These are phyloP conservation scores for Sparassis latifolia DNA, from an alignment of 1,284 basidiomycete genomes.

Conservation along the genomic window DNA sequence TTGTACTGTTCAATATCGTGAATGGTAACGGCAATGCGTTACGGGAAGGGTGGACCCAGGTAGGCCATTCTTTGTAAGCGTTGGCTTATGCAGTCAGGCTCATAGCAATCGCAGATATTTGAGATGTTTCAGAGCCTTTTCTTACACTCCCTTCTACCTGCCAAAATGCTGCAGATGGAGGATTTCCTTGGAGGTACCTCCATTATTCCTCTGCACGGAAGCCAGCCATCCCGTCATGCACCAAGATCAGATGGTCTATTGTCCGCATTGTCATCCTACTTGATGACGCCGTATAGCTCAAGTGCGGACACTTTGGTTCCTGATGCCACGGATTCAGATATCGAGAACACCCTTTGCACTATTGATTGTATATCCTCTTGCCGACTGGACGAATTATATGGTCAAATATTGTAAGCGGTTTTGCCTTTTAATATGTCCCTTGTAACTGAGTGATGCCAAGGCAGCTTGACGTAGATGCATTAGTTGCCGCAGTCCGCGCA, in stretches of 20 bases:
- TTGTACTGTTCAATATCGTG: conserved; percentile 96
- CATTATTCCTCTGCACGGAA: conserved; percentile 81
- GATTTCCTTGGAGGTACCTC: conserved; percentile 90
- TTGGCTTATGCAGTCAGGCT: too few relatives aligned
- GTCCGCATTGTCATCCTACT: conserved; percentile 92
- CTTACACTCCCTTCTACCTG: conserved; percentile 85
- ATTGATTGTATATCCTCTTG: conserved; percentile 96
- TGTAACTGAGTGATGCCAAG: conserved; percentile 30
- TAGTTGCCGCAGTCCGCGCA: conserved; percentile 79
- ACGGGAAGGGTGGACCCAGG: conserved; percentile 90
- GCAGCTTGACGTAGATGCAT: conserved; percentile 69
- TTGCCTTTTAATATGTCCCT: not conserved
- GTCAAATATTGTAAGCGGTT: conserved; percentile 75
- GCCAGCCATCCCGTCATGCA: conserved; percentile 58
- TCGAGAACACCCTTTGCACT: conserved; percentile 92
- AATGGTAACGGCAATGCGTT: conserved; percentile 96
- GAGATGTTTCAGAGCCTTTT: conserved; percentile 98
- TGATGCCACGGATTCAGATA: conserved; percentile 80
- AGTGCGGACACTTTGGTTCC: conserved; percentile 70
- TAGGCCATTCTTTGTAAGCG: conserved; percentile 24
- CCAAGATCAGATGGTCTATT: conserved; percentile 82
- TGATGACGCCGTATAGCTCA: conserved; percentile 88
- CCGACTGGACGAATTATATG: conserved; percentile 89
- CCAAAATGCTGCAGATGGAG: conserved; percentile 90
- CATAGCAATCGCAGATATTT: conserved; percentile 60